Evolutionary conservation across 108 stramenopile genomes (phyloP).

Genomic region (Chaetoceros tenuissimus): DNA sequence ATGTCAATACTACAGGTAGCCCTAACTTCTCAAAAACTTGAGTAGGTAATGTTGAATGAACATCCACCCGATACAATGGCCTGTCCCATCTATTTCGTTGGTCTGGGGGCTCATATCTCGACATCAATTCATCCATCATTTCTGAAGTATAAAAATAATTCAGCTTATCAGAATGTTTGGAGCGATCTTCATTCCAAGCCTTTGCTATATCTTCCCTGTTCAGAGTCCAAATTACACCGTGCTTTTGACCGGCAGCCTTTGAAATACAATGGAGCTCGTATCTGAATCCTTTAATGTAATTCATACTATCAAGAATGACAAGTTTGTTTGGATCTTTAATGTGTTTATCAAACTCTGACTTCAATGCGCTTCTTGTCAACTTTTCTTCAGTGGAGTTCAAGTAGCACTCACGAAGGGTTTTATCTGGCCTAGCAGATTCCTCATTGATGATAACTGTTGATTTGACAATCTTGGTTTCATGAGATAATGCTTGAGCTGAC

Average conservation of each 20-base stretch:
- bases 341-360: constrained; percentile 63
- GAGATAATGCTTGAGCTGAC: constrained; percentile 52
- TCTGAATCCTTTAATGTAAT: constrained; percentile 88
- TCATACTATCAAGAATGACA: constrained; percentile 80
- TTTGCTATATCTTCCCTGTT: constrained; percentile 22
- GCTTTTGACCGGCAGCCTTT: constrained; percentile 62
- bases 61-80: constrained; percentile 66
- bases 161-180: constrained; percentile 1
- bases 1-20: constrained; percentile 3
- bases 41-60: constrained; percentile 13
- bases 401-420: constrained; percentile 55
- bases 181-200: constrained; percentile 42
- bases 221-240: constrained; percentile 76
- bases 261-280: constrained; percentile 84
- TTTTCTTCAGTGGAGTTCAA: constrained; percentile 57
- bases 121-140: constrained; percentile 54
- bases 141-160: constrained; percentile 30
- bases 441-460: constrained; percentile 60
- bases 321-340: constrained; percentile 27
- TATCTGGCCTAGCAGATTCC: constrained; percentile 44
- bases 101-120: constrained; percentile 84
- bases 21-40: constrained; percentile 25
- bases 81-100: constrained; percentile 84
- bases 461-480: constrained; percentile 25
- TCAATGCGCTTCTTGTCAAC: constrained; percentile 64